These are phyloP conservation scores for Prunus kanzakura DNA, from an alignment of 306 rosid species.

Conservation along the genomic window DNA sequence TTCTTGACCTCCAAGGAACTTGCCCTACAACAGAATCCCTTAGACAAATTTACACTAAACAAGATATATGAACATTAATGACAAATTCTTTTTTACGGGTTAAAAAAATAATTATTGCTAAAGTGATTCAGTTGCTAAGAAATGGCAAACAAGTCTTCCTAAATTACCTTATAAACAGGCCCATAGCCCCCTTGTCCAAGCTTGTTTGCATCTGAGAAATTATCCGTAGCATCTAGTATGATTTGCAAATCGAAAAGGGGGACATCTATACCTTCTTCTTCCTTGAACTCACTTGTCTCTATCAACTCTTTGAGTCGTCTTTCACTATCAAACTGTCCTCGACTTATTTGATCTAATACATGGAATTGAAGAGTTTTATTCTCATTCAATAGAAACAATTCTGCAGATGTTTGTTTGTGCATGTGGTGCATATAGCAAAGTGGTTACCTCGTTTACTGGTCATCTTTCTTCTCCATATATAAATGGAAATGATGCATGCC, in stretches of 20 bases:
- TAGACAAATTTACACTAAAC: background rate
- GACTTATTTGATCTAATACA: background rate
- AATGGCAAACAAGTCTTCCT: background rate
- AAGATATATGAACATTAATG: background rate
- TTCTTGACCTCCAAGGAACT: slow-evolving; percentile 53
- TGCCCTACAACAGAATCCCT: slow-evolving; percentile 33
- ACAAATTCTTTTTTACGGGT: background rate
- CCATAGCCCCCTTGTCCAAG: slow-evolving; percentile 73
- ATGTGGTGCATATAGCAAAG: background rate
- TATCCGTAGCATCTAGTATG: slow-evolving; percentile 49
- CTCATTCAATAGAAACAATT: too few species aligned
- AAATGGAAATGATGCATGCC: slow-evolving; percentile 31
- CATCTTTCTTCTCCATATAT: slow-evolving; percentile 35
- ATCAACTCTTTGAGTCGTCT: slow-evolving; percentile 35
- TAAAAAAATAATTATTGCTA: background rate
- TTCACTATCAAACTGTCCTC: slow-evolving; percentile 27
- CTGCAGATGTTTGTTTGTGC: background rate
- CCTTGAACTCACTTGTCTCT: slow-evolving; percentile 39
- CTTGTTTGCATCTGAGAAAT: slow-evolving; percentile 52
- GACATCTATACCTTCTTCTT: slow-evolving; percentile 50
- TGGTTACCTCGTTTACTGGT: slow-evolving; percentile 40
- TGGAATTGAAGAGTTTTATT: background rate
- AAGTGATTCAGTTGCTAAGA: too few species aligned
- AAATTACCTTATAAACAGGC: slow-evolving; percentile 61
- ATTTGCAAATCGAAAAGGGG: slow-evolving; percentile 51